Conservation (phyloP, 768 basidiomycete genomes). For the Rhodotorula paludigena region DNA sequence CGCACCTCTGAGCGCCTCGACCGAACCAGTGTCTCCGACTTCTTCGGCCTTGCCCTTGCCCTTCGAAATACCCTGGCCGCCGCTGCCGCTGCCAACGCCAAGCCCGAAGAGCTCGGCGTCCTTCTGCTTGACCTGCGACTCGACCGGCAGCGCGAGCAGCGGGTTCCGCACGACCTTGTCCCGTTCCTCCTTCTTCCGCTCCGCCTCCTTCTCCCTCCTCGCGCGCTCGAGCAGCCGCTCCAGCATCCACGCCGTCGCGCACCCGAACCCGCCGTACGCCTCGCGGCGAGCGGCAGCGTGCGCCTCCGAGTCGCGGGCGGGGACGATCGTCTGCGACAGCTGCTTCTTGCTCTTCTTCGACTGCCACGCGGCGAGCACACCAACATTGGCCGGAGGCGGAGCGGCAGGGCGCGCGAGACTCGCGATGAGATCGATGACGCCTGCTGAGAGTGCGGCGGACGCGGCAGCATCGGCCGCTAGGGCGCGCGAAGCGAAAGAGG, state of each 20-base stretch:
- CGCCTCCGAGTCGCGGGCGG: background rate
- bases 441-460: background rate
- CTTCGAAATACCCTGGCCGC: too few species aligned
- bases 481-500: background rate
- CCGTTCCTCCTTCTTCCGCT: background rate
- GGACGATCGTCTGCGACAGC: too few species aligned
- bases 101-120: too few species aligned
- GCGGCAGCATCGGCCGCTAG: background rate
- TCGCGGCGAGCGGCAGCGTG: background rate
- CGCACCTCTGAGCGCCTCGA: too few species aligned
- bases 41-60: too few species aligned
- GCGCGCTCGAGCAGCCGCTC: background rate
- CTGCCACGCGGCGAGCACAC: background rate
- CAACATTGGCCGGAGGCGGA: background rate
- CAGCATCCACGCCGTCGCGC: background rate
- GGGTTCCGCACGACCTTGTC: background rate
- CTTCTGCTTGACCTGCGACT: background rate
- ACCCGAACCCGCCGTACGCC: constrained; percentile 1
- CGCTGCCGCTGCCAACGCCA: too few species aligned
- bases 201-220: background rate
- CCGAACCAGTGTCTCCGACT: too few species aligned
- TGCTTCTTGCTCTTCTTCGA: background rate
- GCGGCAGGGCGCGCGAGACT: background rate
- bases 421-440: constrained; percentile 7
- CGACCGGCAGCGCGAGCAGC: background rate